Conservation (phyloP, 2,329 filamentous ascomycete species). For the Aspergillus sclerotialis region DNA sequence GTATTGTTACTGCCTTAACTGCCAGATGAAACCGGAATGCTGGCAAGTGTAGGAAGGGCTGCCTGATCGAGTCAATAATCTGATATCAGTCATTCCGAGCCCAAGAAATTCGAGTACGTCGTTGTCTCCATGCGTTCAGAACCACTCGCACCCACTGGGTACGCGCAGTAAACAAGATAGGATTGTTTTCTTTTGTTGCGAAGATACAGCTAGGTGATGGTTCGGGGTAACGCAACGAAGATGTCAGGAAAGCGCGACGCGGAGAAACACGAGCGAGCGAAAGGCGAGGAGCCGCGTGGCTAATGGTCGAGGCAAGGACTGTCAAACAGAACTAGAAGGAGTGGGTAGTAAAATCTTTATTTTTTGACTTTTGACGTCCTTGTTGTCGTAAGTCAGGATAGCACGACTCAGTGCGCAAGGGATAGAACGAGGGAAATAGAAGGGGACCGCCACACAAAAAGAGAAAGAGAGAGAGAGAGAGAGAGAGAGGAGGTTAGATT, state of each 20-base stretch:
- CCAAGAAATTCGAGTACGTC: constrained; percentile 8
- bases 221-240: not conserved
- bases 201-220: not conserved
- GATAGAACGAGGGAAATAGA: not conserved
- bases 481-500: not conserved
- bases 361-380: too few relatives aligned
- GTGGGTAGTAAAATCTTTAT: too few relatives aligned
- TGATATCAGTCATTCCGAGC: constrained; percentile 11
- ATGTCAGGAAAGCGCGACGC: not conserved
- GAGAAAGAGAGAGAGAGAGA: not conserved
- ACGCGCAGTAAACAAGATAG: constrained; percentile 7
- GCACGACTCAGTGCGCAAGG: not conserved
- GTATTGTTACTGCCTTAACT: too few relatives aligned
- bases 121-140: constrained; percentile 9
- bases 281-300: not conserved
- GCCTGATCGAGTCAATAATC: not conserved
- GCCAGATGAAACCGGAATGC: not conserved
- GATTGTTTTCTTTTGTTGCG: not conserved
- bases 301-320: too few relatives aligned
- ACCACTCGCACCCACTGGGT: constrained; percentile 5
- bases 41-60: not conserved
- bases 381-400: too few relatives aligned
- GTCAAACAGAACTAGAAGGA: not conserved
- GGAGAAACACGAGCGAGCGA: not conserved
- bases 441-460: not conserved